phyloP scores from a whole-genome alignment of 352 stramenopile species.

The Phytophthora boehmeriae region DNA sequence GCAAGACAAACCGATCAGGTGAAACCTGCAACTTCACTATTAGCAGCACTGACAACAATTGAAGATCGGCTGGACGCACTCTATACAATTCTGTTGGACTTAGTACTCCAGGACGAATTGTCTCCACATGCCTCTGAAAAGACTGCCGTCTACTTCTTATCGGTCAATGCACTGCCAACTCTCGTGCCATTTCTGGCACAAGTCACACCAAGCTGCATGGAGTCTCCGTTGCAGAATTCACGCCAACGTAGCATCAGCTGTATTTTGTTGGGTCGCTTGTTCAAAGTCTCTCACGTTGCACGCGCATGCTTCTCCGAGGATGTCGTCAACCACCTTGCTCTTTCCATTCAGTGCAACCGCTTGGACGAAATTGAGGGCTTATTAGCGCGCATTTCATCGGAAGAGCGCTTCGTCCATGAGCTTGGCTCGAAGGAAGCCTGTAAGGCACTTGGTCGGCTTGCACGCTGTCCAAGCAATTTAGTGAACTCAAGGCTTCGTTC shows the following conservation, averaged over 20 bases:
- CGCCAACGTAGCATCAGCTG: conserved; percentile 76
- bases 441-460: conserved; percentile 61
- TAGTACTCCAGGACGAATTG: conserved; percentile 37
- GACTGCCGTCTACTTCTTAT: conserved; percentile 48
- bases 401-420: conserved; percentile 52
- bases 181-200: conserved; percentile 59
- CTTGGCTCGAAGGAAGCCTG: conserved; percentile 59
- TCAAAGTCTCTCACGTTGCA: conserved; percentile 41
- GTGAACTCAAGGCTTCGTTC: conserved; percentile 47
- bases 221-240: conserved; percentile 48
- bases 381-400: conserved; percentile 22
- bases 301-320: conserved; percentile 59
- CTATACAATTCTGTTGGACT: conserved; percentile 53
- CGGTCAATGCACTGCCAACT: conserved; percentile 43
- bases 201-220: conserved; percentile 62
- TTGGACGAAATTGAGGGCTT: conserved; percentile 67
- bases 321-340: conserved; percentile 66
- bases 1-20: conserved; percentile 43
- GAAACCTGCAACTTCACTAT: conserved; percentile 26
- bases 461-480: conserved; percentile 46
- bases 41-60: conserved; percentile 38
- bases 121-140: conserved; percentile 25
- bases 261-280: conserved; percentile 64
- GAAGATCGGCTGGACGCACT: conserved; percentile 43
- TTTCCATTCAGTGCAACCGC: conserved; percentile 74